Evolutionary conservation across 768 basidiomycete genomes (phyloP).

Genomic region (Boletus rubescentipes): DNA sequence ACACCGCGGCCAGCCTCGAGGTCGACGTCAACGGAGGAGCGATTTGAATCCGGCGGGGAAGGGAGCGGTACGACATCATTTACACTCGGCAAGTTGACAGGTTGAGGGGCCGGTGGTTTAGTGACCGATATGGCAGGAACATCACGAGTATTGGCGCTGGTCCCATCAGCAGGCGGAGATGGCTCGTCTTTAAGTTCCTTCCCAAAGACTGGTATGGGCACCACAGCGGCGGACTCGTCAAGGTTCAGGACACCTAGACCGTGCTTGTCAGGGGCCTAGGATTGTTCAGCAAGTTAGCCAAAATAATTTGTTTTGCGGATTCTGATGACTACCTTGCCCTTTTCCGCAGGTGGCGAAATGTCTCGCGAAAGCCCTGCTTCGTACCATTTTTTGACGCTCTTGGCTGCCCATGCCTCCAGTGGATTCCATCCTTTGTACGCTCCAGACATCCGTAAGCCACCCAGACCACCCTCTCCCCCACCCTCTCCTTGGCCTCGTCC

Average conservation of each 20-base stretch:
- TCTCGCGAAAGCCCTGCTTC: conserved; percentile 71
- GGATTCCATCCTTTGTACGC: conserved; percentile 93
- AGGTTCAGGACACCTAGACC: conserved; percentile 45
- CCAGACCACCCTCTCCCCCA: conserved; percentile 69
- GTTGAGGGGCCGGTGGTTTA: conserved; percentile 68
- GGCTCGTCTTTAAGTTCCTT: conserved; percentile 26
- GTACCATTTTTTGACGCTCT: conserved; percentile 84
- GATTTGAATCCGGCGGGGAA: conserved; percentile 45
- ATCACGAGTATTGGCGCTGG: conserved; percentile 20
- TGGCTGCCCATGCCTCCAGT: conserved; percentile 91
- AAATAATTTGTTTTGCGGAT: background rate
- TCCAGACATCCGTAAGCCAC: conserved; percentile 73
- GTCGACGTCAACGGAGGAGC: conserved; percentile 36
- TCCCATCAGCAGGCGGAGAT: conserved; percentile 22
- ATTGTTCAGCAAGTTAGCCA: conserved; percentile 17
- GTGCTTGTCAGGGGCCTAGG: conserved; percentile 43
- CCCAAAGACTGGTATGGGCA: conserved; percentile 63
- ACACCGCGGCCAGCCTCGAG: conserved; percentile 43
- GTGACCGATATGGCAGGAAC: conserved; percentile 62
- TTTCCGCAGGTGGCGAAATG: conserved; percentile 38
- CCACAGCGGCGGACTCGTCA: conserved; percentile 49
- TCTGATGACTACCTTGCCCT: conserved; percentile 46
- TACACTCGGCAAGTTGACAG: conserved; percentile 66
- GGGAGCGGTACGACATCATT: conserved; percentile 52
- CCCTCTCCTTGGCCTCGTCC: conserved; percentile 78